Conservation (phyloP, 2,329 filamentous ascomycete species). For the Sporothrix schenckii region DNA sequence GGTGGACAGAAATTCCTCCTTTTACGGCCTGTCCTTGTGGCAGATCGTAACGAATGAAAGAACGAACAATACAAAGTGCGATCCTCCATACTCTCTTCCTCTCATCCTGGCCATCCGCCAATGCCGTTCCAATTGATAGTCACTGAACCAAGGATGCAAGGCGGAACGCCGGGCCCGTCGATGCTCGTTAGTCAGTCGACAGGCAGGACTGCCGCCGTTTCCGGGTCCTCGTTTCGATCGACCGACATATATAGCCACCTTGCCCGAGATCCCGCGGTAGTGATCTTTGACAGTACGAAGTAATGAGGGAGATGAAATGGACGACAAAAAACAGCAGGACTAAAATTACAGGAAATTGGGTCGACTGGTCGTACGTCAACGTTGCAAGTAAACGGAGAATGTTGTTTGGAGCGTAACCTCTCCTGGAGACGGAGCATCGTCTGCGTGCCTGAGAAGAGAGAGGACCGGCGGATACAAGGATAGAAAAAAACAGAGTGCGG, state of each 20-base stretch:
- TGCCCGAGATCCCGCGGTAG: background rate
- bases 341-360: background rate
- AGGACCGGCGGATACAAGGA: no score
- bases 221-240: background rate
- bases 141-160: background rate
- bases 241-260: background rate
- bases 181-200: no score
- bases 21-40: background rate
- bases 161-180: no score
- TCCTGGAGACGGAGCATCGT: background rate
- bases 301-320: no score
- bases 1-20: background rate
- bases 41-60: background rate
- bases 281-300: no score
- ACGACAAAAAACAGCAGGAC: no score
- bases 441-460: background rate
- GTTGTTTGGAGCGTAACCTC: constrained; percentile 6
- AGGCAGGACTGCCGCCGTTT: background rate
- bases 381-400: background rate
- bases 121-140: background rate
- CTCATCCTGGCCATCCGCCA: background rate
- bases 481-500: background rate
- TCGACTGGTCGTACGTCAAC: background rate
- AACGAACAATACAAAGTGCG: background rate
- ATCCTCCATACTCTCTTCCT: no score